Evolutionary conservation across 176 grass and related monocot genomes (phyloP), one percentile per base, ranked within the genome.

Genomic region (Lolium perenne): DNA sequence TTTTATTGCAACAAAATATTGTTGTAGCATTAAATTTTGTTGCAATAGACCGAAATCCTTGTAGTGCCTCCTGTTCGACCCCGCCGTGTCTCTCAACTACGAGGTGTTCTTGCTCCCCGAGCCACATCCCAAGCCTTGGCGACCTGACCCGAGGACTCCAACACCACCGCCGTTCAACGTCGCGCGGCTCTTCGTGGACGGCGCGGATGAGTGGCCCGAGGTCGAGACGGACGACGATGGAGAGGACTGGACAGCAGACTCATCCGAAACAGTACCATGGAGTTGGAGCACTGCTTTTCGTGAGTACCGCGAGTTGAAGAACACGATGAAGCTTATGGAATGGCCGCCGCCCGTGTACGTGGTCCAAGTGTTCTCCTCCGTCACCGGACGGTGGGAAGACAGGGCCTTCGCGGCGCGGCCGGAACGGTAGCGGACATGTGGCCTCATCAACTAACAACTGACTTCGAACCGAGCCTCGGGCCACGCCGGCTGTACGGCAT

Each of bases 351-450:
- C 38, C 3, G 10, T 4, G 8, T 74, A 18, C 5, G 0, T 45
- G 3, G 15, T 61, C 10, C 69, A 61, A 4, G 69, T 62, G 0
- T 41, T 41, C 40, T 41, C 40, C 7, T 74, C 56, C 0, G 9
- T 18, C 0, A 84, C 70, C 16, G 16, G 41, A 11, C 15, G 3
- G 22, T 83, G 82, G 82, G 70, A 62, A 41, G 82, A 83, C 8
- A 83, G 14, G 68, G 4, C n/a, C 2, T 57, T 45, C 40, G 20
- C 10, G 22, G 7, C 2, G 15, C 18, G 1, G 16, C 50, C 0
- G 29, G 29, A 1, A 18, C 7, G 0, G 14, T 57, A 12, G 49
- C 9, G 1, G 23, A 60, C 5, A 15, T 46, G 70, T 60, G 71
- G 18, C 38, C 38, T 43, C 17, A 10, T 70, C 67, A 43, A 40